Conservation (phyloP, 306 rosid genomes). For the Abrus precatorius region DNA sequence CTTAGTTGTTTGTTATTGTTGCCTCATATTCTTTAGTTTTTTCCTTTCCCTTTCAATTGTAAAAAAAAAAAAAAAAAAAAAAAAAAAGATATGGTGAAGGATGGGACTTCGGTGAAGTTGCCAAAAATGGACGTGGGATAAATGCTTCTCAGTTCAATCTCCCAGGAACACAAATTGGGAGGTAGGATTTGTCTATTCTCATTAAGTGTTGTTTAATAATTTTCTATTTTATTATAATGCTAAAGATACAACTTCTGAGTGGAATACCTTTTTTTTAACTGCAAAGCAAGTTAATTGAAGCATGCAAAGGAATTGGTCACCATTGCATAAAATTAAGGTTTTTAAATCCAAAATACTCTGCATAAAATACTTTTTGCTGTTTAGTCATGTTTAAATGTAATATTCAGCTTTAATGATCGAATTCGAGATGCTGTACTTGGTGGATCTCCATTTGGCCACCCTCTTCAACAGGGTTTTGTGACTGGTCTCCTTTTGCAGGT, state of each 20-base stretch:
- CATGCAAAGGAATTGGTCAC: conserved; percentile 1
- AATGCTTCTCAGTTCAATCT: conserved; percentile 95
- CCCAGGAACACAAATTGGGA: conserved; percentile 85
- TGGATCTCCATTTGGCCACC: conserved; percentile 97
- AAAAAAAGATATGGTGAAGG: conserved; percentile 95
- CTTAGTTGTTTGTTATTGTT: conserved; percentile 28
- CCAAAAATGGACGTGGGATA: conserved; percentile 88
- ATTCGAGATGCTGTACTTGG: conserved; percentile 93
- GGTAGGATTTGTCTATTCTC: conserved; percentile 61
- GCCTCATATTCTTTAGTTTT: conserved; percentile 36
- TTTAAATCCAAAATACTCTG: conserved; percentile 39
- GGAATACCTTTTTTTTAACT: neutral
- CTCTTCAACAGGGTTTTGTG: conserved; percentile 97
- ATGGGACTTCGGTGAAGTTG: conserved; percentile 99
- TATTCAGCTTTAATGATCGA: conserved; percentile 90
- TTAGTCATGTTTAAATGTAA: conserved; percentile 43
- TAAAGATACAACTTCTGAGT: neutral
- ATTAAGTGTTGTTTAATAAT: conserved; percentile 14
- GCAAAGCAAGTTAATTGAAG: conserved; percentile 7
- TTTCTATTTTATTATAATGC: neutral
- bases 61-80: conserved; percentile 58
- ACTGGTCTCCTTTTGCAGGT: conserved; percentile 91
- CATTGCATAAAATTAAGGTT: conserved; percentile 21
- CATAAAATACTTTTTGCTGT: conserved; percentile 18
- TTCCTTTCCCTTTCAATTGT: conserved; percentile 34